Conservation (phyloP, 306 rosid species). For the Cyclanthera cordifolia region DNA sequence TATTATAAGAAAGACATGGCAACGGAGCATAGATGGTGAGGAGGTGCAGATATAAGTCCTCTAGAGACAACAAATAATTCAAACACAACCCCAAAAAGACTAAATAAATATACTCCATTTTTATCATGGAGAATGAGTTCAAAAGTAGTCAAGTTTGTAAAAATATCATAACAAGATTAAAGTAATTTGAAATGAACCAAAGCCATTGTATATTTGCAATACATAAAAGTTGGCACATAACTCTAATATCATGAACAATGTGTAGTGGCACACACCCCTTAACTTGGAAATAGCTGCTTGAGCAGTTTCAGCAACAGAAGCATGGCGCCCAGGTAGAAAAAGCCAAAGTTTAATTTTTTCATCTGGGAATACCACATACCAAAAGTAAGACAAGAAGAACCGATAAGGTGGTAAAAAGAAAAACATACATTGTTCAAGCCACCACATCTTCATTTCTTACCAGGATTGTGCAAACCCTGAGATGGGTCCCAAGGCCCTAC, state of each 20-base stretch:
- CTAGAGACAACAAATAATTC: neutral
- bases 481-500: conserved; percentile 99
- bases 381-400: conserved; percentile 22
- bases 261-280: conserved; percentile 47
- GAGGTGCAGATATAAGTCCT: neutral
- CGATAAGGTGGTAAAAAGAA: neutral
- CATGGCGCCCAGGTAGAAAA: conserved; percentile 85
- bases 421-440: neutral
- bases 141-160: neutral
- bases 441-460: conserved; percentile 30
- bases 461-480: conserved; percentile 97
- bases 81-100: neutral
- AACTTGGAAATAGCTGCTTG: conserved; percentile 64
- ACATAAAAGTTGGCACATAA: conserved; percentile 5
- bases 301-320: conserved; percentile 61
- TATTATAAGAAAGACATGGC: conserved; percentile 26
- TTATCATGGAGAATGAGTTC: conserved; percentile 2
- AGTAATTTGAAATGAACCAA: neutral
- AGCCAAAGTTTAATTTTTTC: conserved; percentile 97
- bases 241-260: neutral
- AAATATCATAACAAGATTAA: neutral
- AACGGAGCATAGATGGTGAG: neutral
- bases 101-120: neutral
- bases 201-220: neutral
- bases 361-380: conserved; percentile 34